Evolutionary conservation across 495 filamentous ascomycete genomes (phyloP).

Genomic region (Astrothelium macrocarpum): DNA sequence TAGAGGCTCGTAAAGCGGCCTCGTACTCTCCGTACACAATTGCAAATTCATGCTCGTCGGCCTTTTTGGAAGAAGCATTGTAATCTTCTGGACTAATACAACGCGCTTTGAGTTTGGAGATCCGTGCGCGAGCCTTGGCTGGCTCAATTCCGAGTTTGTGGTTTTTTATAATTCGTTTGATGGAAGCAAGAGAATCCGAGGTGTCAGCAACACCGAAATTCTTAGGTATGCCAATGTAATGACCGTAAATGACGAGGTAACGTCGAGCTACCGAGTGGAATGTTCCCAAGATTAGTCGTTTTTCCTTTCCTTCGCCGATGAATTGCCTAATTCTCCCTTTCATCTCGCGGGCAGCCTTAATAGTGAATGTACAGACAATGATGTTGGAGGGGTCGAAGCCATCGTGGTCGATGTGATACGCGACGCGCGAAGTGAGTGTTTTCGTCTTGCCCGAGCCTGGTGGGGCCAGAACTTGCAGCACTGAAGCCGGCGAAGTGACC

Average conservation of each 20-base stretch:
- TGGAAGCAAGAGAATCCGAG: conserved; percentile 63
- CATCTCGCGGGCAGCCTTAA: conserved; percentile 96
- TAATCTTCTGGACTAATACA: conserved; percentile 43
- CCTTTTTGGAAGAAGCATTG: conserved; percentile 37
- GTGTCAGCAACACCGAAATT: conserved; percentile 93
- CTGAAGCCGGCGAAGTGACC: conserved; percentile 65
- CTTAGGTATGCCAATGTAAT: conserved; percentile 68
- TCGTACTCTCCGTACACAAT: conserved; percentile 74
- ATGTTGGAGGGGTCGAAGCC: conserved; percentile 81
- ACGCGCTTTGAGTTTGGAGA: conserved; percentile 79
- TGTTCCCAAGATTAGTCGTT: conserved; percentile 76
- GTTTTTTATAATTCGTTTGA: conserved; percentile 70
- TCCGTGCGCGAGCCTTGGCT: conserved; percentile 56
- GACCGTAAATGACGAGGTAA: conserved; percentile 78
- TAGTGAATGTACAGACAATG: conserved; percentile 94
- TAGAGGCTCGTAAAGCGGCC: conserved; percentile 58
- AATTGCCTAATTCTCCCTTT: conserved; percentile 71
- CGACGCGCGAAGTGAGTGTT: conserved; percentile 87
- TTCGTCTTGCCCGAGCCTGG: conserved; percentile 84
- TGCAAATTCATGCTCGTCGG: conserved; percentile 65
- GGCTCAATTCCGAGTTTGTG: conserved; percentile 53
- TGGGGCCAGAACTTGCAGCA: conserved; percentile 81
- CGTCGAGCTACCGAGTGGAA: conserved; percentile 90
- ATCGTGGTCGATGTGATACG: conserved; percentile 77
- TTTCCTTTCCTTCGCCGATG: conserved; percentile 67